Base-by-base conservation (phyloP, 306 rosid genomes). In the Argentina anserina region DNA sequence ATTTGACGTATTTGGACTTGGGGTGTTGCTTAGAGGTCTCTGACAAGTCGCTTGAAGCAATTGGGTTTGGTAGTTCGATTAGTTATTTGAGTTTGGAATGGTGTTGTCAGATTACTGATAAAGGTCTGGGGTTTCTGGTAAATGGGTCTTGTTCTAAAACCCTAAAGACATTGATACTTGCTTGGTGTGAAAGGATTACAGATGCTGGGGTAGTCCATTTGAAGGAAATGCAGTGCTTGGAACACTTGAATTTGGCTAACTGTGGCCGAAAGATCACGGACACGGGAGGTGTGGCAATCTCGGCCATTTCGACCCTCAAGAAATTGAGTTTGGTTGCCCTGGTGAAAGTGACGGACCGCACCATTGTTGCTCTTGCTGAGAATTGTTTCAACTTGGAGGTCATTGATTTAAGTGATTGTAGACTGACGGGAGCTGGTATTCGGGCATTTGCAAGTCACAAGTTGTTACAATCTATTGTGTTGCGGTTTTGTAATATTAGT, bases 21-120 rank as follows among this genome's bases (percentile, higher is more conserved):
- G 76, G 78, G 20, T 13, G 68, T 67, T 82, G 83, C 28, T 50
- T 40, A 64, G 73, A 55, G 17, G 61, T 78, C 7, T 41, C 65
- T 12, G 80, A 75, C 66, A 63, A 43, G n/a, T 67, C 83, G 8
- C 78, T 82, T 5, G 80, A 65, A 43, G 83, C 78, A n/a, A 66
- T 78, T 29, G 80, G 78, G 69, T 47, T 40, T 1, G 29, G 56
- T 10, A 67, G 15, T 47, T 75, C 53, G 28, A 60, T 82, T 9
- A 9, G 62, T 0, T 17, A 49, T 28, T 74, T 82, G 78, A 78
- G 53, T 75, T 34, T 82, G 72, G 64, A 70, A 36, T 74, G 83
- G 25, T 78, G 83, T 25, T 1, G 2, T 66, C 28, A 59, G 59
- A 75, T 78, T 56, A 82, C 86, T 18, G 78, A 78, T 74, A 20